These are phyloP conservation scores for Aspergillus ochraceus DNA, from an alignment of 2,329 filamentous ascomycete genomes.

Conservation along the genomic window DNA sequence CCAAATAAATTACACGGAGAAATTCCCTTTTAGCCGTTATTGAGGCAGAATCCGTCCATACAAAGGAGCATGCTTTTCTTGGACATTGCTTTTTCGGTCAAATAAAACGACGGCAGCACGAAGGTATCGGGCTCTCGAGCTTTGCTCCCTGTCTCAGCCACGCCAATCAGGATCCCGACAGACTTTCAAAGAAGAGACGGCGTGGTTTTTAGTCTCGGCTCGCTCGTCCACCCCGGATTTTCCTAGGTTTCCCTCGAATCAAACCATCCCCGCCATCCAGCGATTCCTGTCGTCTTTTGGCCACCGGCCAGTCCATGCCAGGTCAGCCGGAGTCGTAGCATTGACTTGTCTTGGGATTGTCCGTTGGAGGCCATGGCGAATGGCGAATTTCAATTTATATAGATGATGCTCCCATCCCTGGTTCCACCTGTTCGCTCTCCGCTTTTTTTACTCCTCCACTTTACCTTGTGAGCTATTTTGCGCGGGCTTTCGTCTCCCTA, in stretches of 20 bases:
- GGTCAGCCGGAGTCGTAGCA: not conserved
- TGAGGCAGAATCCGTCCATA: conserved; percentile 11
- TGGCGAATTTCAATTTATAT: conserved; percentile 5
- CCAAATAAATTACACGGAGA: conserved; percentile 2
- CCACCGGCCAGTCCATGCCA: conserved; percentile 6
- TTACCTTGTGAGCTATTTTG: not conserved
- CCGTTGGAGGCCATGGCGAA: not conserved
- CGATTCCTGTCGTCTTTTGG: not conserved
- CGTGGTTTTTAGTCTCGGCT: conserved; percentile 6
- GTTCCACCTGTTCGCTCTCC: not conserved
- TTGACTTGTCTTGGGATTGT: not conserved
- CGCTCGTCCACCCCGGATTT: conserved; percentile 14
- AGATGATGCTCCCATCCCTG: not conserved
- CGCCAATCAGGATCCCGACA: conserved; percentile 3
- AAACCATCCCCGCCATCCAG: conserved; percentile 1
- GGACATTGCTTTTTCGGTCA: not conserved
- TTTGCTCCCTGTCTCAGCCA: not conserved
- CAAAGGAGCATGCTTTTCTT: not conserved
- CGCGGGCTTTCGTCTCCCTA: not conserved
- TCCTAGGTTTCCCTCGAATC: not conserved
- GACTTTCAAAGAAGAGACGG: not conserved
- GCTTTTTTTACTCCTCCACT: not conserved
- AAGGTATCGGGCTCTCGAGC: not conserved
- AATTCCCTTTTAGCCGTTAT: conserved; percentile 4
- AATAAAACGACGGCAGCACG: not conserved